These are phyloP conservation scores for Phytophthora brassicae DNA, from an alignment of 352 stramenopile species.

Conservation along the genomic window DNA sequence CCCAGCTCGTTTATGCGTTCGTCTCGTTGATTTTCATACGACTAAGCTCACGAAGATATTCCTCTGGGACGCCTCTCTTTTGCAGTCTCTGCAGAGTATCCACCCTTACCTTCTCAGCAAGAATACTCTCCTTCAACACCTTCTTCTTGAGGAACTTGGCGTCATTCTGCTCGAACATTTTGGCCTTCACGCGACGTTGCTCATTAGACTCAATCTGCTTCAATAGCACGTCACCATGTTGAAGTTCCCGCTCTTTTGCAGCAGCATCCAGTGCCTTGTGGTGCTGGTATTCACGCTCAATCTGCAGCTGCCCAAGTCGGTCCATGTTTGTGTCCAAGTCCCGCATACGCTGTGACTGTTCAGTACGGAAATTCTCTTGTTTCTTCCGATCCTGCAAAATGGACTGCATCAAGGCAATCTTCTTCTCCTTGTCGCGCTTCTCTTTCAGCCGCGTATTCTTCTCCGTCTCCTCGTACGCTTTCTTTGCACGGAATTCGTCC, in stretches of 20 bases:
- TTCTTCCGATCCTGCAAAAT: conserved; percentile 59
- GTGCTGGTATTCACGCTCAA: conserved; percentile 47
- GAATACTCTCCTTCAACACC: conserved; percentile 64
- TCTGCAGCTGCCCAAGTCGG: conserved; percentile 39
- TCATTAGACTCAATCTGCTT: conserved; percentile 70
- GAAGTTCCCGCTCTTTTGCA: conserved; percentile 32
- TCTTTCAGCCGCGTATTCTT: conserved; percentile 57
- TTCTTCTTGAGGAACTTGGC: conserved; percentile 77
- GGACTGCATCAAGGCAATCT: conserved; percentile 43
- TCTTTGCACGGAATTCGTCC: conserved; percentile 76
- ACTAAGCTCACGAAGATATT: conserved; percentile 69
- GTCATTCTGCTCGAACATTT: conserved; percentile 70
- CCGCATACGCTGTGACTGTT: conserved; percentile 43
- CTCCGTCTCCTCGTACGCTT: conserved; percentile 67
- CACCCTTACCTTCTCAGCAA: conserved; percentile 73
- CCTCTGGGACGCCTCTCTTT: conserved; percentile 64
- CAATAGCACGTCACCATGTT: conserved; percentile 38
- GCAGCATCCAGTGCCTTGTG: conserved; percentile 37
- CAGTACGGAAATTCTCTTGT: conserved; percentile 51
- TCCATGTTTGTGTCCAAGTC: conserved; percentile 49
- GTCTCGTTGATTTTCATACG: conserved; percentile 66
- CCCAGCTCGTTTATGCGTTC: conserved; percentile 39
- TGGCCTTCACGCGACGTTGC: conserved; percentile 51
- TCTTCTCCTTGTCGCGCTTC: conserved; percentile 47
- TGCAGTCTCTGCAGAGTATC: conserved; percentile 63